Percentiles rank a stretch among this genome's conserved stretches.
Evolutionary conservation across 2,329 filamentous ascomycete species (phyloP).

Genomic region (Cryoendolithus antarcticus): DNA sequence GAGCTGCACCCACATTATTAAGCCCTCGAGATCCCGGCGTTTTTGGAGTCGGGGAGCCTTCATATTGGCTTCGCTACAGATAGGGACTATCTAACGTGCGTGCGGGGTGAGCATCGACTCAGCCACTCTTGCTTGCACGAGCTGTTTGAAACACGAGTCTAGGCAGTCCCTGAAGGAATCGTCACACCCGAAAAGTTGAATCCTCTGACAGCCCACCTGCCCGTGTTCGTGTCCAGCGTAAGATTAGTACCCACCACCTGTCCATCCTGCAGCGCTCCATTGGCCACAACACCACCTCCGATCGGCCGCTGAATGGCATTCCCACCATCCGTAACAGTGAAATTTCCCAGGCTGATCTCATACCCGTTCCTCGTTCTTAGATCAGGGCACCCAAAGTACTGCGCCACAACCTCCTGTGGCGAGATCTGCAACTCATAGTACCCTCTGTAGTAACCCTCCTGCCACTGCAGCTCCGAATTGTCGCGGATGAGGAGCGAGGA

Average conservation of each 20-base stretch:
- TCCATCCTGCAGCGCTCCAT: conserved; percentile 40
- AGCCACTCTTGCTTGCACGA: background rate
- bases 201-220: conserved; percentile 9
- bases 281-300: conserved; percentile 37
- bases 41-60: too few species aligned
- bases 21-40: too few species aligned
- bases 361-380: conserved; percentile 46
- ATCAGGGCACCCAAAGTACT: conserved; percentile 51
- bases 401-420: conserved; percentile 42
- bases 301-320: conserved; percentile 43
- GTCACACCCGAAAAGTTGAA: conserved; percentile 4
- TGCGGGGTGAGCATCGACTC: background rate
- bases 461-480: conserved; percentile 57
- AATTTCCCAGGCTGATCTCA: conserved; percentile 55
- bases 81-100: too few species aligned
- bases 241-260: conserved; percentile 15
- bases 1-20: too few species aligned
- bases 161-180: background rate
- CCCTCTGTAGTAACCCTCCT: conserved; percentile 56
- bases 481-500: conserved; percentile 28
- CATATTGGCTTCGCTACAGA: too few species aligned
- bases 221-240: conserved; percentile 14
- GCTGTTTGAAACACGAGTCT: background rate
- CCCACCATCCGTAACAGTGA: conserved; percentile 48
- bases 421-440: conserved; percentile 54